Base-by-base conservation (phyloP, 2,329 filamentous ascomycete species). In the Zymoseptoria passerinii region DNA sequence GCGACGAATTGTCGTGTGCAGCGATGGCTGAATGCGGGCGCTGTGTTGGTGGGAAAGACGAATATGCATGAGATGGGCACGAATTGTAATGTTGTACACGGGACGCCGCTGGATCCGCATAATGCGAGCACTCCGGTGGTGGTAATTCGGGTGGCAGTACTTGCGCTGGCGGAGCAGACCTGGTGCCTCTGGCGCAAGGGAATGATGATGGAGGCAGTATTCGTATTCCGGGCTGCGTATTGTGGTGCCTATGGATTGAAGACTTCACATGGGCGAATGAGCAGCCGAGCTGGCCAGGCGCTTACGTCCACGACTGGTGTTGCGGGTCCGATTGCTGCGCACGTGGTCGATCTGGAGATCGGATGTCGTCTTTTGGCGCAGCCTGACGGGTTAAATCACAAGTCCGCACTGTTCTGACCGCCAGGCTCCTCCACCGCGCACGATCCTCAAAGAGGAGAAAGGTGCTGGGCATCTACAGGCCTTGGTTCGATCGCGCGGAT, bases 191-290 rank as follows among this genome's bases (percentile, higher is more conserved):
- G 61, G 82, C 83, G 1, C 77, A 92, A 27, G 90, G 88, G 44
- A 86, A 85, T 4, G 88, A 91, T 67, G 85, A 86, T 2, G 86
- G 88, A 50, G 88, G 88, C 59, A 89, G 85, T 60, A 82, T 90
- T 58, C 84, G 90, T 48, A 82, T 94, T 44, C 90, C 90, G 0
- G 0, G 76, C 85, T 0, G 80, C 81, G 29, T 92, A 88, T 75
- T 94, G 89, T 71, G 89, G 90, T 53, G 76, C 90, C 20, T 95
- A 87, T 73, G 90, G 90, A 1, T 79, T 96, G 59, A 95, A 96
- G 73, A 79, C 89, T 0, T 86, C 83, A 0, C 87, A 94, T 69
- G 82, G 86, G 67, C 85, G 90, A 44, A 81, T 88, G 5, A 81
- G 81, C 50, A 78, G 61, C 53, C 76, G 78, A 3, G 87, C 87